These are phyloP conservation scores for Scheffersomyces spartinae DNA, from an alignment of 805 yeast genomes.

Conservation along the genomic window DNA sequence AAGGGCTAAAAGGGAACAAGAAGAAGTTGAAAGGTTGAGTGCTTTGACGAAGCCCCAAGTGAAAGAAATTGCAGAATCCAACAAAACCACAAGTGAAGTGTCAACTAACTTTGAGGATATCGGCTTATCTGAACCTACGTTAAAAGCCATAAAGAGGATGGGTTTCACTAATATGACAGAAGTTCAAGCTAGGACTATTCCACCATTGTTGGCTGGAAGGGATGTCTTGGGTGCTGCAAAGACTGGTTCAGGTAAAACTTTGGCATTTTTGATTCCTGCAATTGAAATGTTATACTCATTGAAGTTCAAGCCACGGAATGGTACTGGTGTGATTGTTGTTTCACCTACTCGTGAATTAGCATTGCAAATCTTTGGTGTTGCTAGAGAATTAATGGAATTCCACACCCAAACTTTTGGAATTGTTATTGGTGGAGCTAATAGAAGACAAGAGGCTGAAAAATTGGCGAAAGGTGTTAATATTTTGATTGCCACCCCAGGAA, in stretches of 20 bases:
- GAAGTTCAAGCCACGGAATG: slow-evolving; percentile 94
- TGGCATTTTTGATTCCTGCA: slow-evolving; percentile 93
- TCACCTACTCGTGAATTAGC: slow-evolving; percentile 98
- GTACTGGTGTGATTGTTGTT: slow-evolving; percentile 92
- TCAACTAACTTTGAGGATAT: slow-evolving; percentile 33
- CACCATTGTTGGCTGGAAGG: slow-evolving; percentile 91
- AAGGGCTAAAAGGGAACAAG: slow-evolving; percentile 7
- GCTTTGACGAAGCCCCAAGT: too few relatives aligned
- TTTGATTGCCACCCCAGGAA: slow-evolving; percentile 94
- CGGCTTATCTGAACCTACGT: slow-evolving; percentile 70
- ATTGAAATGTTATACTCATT: slow-evolving; percentile 82
- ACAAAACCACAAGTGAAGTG: slow-evolving; percentile 20
- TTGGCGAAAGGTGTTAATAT: slow-evolving; percentile 87
- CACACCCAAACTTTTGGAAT: slow-evolving; percentile 94
- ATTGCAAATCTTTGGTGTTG: slow-evolving; percentile 94
- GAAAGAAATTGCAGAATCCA: slow-evolving; percentile 12
- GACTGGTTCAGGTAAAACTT: slow-evolving; percentile 97
- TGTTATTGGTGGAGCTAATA: slow-evolving; percentile 96
- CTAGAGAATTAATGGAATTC: slow-evolving; percentile 80
- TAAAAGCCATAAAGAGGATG: slow-evolving; percentile 74
- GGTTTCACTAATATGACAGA: slow-evolving; percentile 88
- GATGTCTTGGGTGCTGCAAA: slow-evolving; percentile 99
- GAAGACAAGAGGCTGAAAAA: slow-evolving; percentile 96
- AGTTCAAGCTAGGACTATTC: slow-evolving; percentile 92
- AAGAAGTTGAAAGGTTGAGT: slow-evolving; percentile 9